phyloP scores from a whole-genome alignment of 164 flowering plant species.

The Magnolia kwangsiensis region DNA sequence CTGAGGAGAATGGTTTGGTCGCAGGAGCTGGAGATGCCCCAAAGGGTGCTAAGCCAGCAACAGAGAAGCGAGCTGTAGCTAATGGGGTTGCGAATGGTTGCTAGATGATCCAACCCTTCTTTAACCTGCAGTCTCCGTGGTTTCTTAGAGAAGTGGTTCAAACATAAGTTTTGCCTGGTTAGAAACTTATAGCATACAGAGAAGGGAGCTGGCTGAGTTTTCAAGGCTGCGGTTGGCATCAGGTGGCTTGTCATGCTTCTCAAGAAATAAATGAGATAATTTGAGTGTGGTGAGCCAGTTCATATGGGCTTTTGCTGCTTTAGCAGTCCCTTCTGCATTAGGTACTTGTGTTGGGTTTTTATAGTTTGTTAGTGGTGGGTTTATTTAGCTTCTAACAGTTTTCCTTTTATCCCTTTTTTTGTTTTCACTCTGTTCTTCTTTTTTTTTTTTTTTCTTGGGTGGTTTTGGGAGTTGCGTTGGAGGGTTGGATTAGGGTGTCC shows the following conservation, averaged over 20 bases:
- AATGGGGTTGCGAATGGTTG: slow-evolving; percentile 34
- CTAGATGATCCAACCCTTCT: slow-evolving; percentile 14
- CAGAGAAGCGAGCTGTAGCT: slow-evolving; percentile 31
- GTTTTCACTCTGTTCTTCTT: not conserved
- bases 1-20: slow-evolving; percentile 35
- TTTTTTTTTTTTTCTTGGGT: not conserved
- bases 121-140: slow-evolving; percentile 1
- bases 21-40: slow-evolving; percentile 32
- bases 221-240: not conserved
- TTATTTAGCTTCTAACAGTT: slow-evolving; percentile 3
- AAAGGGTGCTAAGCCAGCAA: slow-evolving; percentile 33
- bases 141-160: slow-evolving; percentile 10
- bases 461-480: not conserved
- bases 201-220: not conserved
- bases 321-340: not conserved
- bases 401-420: not conserved
- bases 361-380: not conserved
- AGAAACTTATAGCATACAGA: slow-evolving; percentile 2
- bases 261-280: slow-evolving; percentile 2
- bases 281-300: not conserved
- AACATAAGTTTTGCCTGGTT: slow-evolving; percentile 13
- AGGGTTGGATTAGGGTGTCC: slow-evolving; percentile 5
- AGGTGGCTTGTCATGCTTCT: not conserved
- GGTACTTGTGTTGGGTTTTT: not conserved
- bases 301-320: not conserved